Evolutionary conservation across 2,329 filamentous ascomycete species (phyloP), one percentile per base, ranked within the genome.

Genomic region (Raffaelea deltoideospora): DNA sequence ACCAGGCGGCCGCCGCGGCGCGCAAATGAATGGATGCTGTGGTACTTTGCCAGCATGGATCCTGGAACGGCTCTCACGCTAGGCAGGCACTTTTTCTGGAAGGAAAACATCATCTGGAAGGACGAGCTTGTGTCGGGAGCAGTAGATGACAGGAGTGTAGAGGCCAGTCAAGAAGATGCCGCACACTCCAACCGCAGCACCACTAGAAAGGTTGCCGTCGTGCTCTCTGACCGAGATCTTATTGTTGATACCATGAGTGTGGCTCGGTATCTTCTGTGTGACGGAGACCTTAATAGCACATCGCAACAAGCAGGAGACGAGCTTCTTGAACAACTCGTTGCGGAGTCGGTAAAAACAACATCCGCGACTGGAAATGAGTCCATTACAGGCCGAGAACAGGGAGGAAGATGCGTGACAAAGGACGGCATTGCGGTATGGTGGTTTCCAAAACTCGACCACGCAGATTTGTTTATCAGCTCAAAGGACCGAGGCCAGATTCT

Each of bases 1-100:
- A 76, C 69, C 10, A 58, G 65, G 42, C 57, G 69, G 21, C 50
- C 43, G 37, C 70, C 71, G 4, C 56, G 45, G 49, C 56, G 38
- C 39, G 76, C 79, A n/a, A 80, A 79, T 43, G 76, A 84, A 53
- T 76, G 71, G 59, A 69, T 78, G 50, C 57, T 84, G 13, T 78
- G 72, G 63, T 84, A 79, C 47, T 82, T 81, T 50, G 79, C 73
- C 6, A 72, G 67, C 31, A 76, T 66, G 37, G 79, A 84, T 45
- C 70, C 74, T 21, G 74, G 74, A 3, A 72, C 80, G 3, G 69
- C 77, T 10, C 66, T 78, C 38, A 73, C 70, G 10, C 58, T 84
- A 1, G 69, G 67, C 0, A 59, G 78, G 3, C 66, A 76, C 46
- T 82, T 84, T 55, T 81, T 80, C 54, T 84, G 79, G 79, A 63